A percentile compares a stretch with the other conserved stretches of the same genome.
Evolutionary conservation across 805 yeast genomes (phyloP).

Genomic region (Cyberlindnera veronae): DNA sequence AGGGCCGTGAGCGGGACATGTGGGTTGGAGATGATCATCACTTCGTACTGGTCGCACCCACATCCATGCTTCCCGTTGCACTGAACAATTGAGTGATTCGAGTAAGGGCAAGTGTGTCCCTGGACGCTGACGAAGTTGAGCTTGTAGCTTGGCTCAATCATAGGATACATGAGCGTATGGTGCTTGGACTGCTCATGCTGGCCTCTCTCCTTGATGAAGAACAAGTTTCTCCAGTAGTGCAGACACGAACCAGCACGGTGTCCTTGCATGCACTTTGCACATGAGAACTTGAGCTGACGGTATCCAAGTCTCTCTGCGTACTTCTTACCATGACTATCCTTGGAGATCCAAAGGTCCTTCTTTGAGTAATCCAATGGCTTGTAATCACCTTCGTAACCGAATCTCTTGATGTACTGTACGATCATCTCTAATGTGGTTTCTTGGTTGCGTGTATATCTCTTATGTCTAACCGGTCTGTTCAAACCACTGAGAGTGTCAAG

Average conservation of each 20-base stretch:
- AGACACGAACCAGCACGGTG: constrained; percentile 4
- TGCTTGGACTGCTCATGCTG: constrained; percentile 3
- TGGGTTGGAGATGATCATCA: too few relatives aligned
- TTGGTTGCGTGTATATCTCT: too few relatives aligned
- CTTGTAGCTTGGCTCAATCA: constrained; percentile 1
- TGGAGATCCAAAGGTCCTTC: too few relatives aligned
- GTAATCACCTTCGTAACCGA: too few relatives aligned
- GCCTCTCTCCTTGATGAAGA: constrained; percentile 6
- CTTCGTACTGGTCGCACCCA: too few relatives aligned
- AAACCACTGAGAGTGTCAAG: too few relatives aligned
- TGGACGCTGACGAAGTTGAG: background rate
- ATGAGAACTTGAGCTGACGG: constrained; percentile 6
- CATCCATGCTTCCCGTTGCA: background rate
- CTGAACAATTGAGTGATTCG: background rate
- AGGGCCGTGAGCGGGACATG: too few relatives aligned
- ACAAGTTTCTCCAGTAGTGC: constrained; percentile 1
- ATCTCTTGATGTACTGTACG: too few relatives aligned
- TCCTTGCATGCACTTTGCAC: constrained; percentile 5
- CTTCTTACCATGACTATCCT: too few relatives aligned
- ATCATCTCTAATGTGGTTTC: too few relatives aligned
- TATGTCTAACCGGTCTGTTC: too few relatives aligned
- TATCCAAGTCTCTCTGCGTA: background rate
- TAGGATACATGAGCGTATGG: constrained; percentile 2
- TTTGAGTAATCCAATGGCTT: too few relatives aligned
- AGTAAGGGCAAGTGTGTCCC: background rate